phyloP scores from a whole-genome alignment of 106 monocot species.

The Posidonia australis region DNA sequence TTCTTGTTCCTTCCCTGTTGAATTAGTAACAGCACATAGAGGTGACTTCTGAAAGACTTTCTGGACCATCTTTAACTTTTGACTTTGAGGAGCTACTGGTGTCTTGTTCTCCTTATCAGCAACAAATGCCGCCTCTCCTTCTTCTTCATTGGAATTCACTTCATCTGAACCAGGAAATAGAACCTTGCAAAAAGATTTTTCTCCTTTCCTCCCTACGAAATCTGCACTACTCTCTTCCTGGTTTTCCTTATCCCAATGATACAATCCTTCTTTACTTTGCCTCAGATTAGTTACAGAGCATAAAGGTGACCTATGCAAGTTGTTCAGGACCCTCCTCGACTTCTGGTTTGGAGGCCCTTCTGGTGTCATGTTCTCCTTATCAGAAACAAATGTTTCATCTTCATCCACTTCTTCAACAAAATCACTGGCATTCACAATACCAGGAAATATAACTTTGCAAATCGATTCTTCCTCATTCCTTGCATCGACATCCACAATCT shows the following conservation, averaged over 20 bases:
- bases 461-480: slow-evolving; percentile 13
- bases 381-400: slow-evolving; percentile 18
- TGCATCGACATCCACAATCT: no score
- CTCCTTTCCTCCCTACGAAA: no score
- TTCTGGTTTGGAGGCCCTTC: background rate
- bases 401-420: slow-evolving; percentile 13
- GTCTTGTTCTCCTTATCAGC: slow-evolving; percentile 19
- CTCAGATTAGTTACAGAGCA: no score
- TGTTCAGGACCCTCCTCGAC: background rate
- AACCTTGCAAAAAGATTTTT: no score
- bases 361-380: slow-evolving; percentile 22
- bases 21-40: background rate
- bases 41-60: background rate
- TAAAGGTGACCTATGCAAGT: no score
- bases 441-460: slow-evolving; percentile 9
- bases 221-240: no score
- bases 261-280: no score
- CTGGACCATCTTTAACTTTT: background rate
- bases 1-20: background rate
- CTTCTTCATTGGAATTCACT: background rate
- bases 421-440: background rate
- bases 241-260: no score
- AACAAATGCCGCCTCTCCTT: slow-evolving; percentile 2
- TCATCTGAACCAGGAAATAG: background rate
- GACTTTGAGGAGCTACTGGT: background rate